Base-by-base conservation (phyloP, 2,329 filamentous ascomycete species). In the Neophaeococcomyces mojaviensis region DNA sequence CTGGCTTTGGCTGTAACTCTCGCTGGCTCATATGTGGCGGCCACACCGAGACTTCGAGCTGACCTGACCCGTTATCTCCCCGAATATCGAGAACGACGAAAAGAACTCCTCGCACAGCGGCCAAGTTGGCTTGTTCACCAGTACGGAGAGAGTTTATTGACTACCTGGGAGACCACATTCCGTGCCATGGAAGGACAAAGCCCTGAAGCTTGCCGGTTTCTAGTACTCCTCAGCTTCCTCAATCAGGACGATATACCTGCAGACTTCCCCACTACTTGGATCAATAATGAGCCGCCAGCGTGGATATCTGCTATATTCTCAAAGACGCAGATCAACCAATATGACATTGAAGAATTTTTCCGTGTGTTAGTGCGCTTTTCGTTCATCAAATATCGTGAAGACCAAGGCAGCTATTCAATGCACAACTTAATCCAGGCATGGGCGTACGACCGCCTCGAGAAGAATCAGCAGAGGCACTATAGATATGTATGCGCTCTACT, bases 151-250 rank as follows among this genome's bases (percentile, higher is more conserved):
- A 52, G 55, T 1, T 54, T 64, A 28, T 12, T 61, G 13, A 22
- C 49, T 3, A 65, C 62, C 1, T 65, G 56, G 62, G 57, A 59
- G 39, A 59, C 65, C 20, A 60, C 62, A 2, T 65, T 64, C 46
- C 55, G 64, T 8, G 34, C 57, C n/a, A 59, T 65, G 16, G 52
- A 39, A 1, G 8, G 55, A 38, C 47, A 20, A 22, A 50, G 49
- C 22, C 56, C 47, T 20, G 52, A 52, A 2, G 60, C 62, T 10
- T 54, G 56, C 10, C 49, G 58, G 13, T 47, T 62, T 4, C 39
- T 63, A 7, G 59, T 58, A 3, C 44, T 61, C 0, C 60, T 64
- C 58, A 55, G 55, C 31, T 55, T 61, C 42, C 56, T 61, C 13
- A 56, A 64, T 41, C 49, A 55, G 30, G 58, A 63, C 33, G 55